Conservation (phyloP, 306 rosid genomes). For the Sicyos edulis region DNA sequence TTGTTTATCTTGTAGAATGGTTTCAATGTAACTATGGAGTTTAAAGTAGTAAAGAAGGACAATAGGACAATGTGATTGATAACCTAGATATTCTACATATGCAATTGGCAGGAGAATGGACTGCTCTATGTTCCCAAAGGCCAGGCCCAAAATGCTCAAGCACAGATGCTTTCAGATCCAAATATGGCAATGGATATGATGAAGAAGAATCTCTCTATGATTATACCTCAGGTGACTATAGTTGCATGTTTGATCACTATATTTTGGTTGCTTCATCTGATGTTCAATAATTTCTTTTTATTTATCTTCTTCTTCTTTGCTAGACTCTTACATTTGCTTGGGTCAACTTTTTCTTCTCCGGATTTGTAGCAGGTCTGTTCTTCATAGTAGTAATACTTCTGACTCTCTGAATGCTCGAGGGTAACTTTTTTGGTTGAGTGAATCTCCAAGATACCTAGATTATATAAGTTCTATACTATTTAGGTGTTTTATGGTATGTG, state of each 20-base stretch:
- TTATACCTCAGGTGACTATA: slow-evolving; percentile 76
- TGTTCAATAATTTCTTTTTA: background rate
- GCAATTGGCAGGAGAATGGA: slow-evolving; percentile 65
- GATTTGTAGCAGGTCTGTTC: slow-evolving; percentile 88
- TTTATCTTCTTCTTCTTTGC: slow-evolving; percentile 27
- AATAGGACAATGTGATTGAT: too few species aligned
- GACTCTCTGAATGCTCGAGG: background rate
- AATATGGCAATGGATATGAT: slow-evolving; percentile 99
- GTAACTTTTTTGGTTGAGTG: background rate
- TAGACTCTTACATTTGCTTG: slow-evolving; percentile 99
- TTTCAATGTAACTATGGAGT: too few species aligned
- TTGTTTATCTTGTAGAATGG: too few species aligned
- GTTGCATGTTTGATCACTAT: slow-evolving; percentile 10
- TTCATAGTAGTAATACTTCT: slow-evolving; percentile 2
- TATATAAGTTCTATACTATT: background rate
- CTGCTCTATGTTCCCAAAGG: slow-evolving; percentile 84
- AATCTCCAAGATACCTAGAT: slow-evolving; percentile 3
- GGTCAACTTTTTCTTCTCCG: slow-evolving; percentile 99
- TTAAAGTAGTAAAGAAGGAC: too few species aligned
- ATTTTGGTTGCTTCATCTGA: background rate
- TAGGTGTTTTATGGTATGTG: too few species aligned
- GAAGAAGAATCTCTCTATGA: slow-evolving; percentile 99
- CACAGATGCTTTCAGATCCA: slow-evolving; percentile 98
- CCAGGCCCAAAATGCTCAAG: slow-evolving; percentile 80
- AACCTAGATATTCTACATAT: background rate